Evolutionary conservation across 2,329 filamentous ascomycete species (phyloP).

Genomic region (Arthrobotrys conoides): DNA sequence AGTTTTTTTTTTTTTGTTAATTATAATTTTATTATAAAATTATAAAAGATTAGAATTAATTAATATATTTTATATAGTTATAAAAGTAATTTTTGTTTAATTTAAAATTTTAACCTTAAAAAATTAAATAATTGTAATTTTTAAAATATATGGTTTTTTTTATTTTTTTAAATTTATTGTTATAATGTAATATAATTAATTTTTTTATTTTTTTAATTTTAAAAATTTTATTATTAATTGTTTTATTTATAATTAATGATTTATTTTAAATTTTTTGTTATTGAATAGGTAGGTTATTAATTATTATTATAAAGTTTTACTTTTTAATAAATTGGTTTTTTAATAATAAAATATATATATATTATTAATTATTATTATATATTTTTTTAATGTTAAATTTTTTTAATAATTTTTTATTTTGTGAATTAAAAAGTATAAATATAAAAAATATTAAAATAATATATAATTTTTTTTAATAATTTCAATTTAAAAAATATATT

Average conservation of each 20-base stretch:
- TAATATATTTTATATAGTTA: slow-evolving; percentile 6
- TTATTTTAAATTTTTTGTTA: too few relatives aligned
- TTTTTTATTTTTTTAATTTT: neutral
- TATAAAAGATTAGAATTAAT: slow-evolving; percentile 1
- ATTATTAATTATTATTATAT: too few relatives aligned
- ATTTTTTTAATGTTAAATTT: too few relatives aligned
- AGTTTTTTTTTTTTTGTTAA: neutral
- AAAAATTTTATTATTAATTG: neutral
- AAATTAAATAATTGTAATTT: neutral
- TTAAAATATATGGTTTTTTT: neutral
- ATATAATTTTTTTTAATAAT: too few relatives aligned
- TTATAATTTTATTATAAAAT: slow-evolving; percentile 17
- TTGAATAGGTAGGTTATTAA: too few relatives aligned
- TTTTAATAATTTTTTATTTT: too few relatives aligned
- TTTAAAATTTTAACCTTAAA: neutral
- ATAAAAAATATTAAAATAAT: too few relatives aligned
- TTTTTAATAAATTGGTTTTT: too few relatives aligned
- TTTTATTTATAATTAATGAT: neutral
- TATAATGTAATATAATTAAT: neutral
- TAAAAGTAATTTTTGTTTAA: neutral
- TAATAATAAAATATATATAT: too few relatives aligned
- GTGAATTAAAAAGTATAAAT: too few relatives aligned
- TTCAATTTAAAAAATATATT: too few relatives aligned
- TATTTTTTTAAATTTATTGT: neutral
- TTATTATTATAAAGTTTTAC: too few relatives aligned